phyloP scores from a whole-genome alignment of 768 basidiomycete species.

The Artomyces pyxidatus region DNA sequence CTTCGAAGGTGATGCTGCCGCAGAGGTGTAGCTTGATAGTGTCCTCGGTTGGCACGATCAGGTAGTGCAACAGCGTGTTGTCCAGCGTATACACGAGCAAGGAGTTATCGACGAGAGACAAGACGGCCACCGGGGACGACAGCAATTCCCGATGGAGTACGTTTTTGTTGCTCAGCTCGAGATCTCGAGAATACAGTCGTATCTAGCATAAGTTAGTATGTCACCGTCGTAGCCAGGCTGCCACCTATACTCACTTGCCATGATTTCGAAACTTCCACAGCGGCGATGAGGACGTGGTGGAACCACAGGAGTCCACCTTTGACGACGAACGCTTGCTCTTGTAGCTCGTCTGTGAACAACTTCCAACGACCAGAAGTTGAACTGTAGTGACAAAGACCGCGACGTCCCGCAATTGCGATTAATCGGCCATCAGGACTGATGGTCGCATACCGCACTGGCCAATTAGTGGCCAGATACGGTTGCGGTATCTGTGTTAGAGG shows the following conservation, averaged over 20 bases:
- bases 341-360: constrained; percentile 66
- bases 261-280: constrained; percentile 73
- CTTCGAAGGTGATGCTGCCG: constrained; percentile 90
- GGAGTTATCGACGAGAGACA: constrained; percentile 92
- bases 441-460: constrained; percentile 90
- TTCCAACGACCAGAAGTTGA: constrained; percentile 95
- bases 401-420: constrained; percentile 85
- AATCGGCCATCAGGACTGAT: constrained; percentile 86
- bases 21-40: constrained; percentile 83
- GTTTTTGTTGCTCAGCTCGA: constrained; percentile 75
- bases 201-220: constrained; percentile 42
- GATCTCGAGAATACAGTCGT: constrained; percentile 88
- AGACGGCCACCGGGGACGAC: constrained; percentile 68
- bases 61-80: constrained; percentile 87
- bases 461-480: constrained; percentile 81
- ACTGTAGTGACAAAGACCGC: constrained; percentile 91
- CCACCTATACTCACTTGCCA: constrained; percentile 49
- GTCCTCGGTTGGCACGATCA: constrained; percentile 79
- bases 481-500: constrained; percentile 92
- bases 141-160: constrained; percentile 76
- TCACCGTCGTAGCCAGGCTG: not conserved
- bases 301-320: constrained; percentile 95
- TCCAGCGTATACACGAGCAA: constrained; percentile 90
- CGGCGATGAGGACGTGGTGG: constrained; percentile 88
- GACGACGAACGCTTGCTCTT: constrained; percentile 83